A percentile compares a stretch with the other conserved stretches of the same genome.
phyloP scores from a whole-genome alignment of 2,329 filamentous ascomycete genomes.

The Magnaporthiopsis rhizophila region DNA sequence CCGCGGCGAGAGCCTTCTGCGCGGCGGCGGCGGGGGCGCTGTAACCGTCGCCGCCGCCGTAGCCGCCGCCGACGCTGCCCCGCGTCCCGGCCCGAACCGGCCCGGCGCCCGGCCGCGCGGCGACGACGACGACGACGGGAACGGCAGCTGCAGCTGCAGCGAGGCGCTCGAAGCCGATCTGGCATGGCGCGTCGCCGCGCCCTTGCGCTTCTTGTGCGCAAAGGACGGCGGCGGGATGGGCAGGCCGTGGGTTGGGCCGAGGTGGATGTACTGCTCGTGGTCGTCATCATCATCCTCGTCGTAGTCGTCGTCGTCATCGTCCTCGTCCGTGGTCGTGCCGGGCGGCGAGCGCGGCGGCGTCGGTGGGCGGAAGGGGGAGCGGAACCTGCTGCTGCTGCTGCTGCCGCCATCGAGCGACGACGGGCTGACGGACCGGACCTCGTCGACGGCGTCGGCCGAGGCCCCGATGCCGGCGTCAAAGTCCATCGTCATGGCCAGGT shows the following conservation, averaged over 20 bases:
- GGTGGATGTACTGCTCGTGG: constrained; percentile 42
- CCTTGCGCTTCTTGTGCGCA: constrained; percentile 22
- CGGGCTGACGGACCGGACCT: constrained; percentile 48
- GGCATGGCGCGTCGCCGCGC: constrained; percentile 10
- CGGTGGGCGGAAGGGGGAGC: constrained; percentile 20
- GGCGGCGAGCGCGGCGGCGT: constrained; percentile 28
- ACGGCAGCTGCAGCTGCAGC: constrained; percentile 4
- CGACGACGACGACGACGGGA: not conserved
- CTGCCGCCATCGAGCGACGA: constrained; percentile 43
- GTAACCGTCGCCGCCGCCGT: constrained; percentile 20
- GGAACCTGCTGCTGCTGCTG: not conserved
- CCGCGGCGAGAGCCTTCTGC: constrained; percentile 30
- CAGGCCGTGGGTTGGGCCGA: constrained; percentile 29
- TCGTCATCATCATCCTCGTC: constrained; percentile 32
- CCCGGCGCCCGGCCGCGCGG: not conserved
- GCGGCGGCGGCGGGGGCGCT: constrained; percentile 14
- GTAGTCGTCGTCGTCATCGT: constrained; percentile 35
- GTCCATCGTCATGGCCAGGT: constrained; percentile 35
- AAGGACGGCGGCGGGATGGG: constrained; percentile 35
- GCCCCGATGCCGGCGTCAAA: constrained; percentile 49
- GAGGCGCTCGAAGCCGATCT: not conserved
- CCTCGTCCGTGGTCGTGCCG: constrained; percentile 26
- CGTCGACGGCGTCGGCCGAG: constrained; percentile 30
- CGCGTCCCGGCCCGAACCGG: constrained; percentile 9
- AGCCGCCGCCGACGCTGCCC: constrained; percentile 18